Base-by-base conservation (phyloP, 257 asterid genomes). In the Nicotiana attenuata region DNA sequence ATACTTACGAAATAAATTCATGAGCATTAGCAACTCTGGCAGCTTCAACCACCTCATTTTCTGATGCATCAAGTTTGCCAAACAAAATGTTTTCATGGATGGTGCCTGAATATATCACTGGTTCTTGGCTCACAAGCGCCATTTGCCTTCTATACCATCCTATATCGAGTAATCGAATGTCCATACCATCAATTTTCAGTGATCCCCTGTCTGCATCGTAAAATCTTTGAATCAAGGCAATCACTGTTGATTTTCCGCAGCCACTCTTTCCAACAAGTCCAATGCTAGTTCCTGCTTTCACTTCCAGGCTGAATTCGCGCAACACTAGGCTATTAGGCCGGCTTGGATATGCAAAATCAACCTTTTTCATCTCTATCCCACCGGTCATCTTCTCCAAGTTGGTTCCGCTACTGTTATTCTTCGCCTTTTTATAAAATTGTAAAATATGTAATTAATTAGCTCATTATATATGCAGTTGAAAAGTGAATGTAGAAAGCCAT, bases 81-180 rank as follows among this genome's bases (percentile, higher is more conserved):
- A 92, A 81, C 55, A 77, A 29, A 22, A 94, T 91, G 83, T 94
- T 94, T 20, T 94, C 97, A 0, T 93, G 91, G 79, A 94, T 86
- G 83, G 85, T 91, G 66, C 98, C 98, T 0, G 97, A 91, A 80
- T 90, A 94, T 68, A 94, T 91, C 20, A 91, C 92, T 0, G 98
- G 97, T 75, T 94, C 98, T 75, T 94, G 98, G 89, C 97, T 91
- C 11, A 94, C 98, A 10, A 93, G 93, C 13, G 98, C 92, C 88
- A 90, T 91, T 76, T 87, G 93, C 50, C 77, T 88, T 38, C 98
- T 86, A 80, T 90, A 94, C 92, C 95, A 94, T 52, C 83, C 88
- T 3, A 94, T 81, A 80, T 94, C 88, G 28, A 92, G 85, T 26
- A 75, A 81, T 77, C 98, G 89, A 65, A 94, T 82, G 77, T 92